A percentile compares a stretch with the other conserved stretches of the same genome.
Conservation (phyloP, 768 basidiomycete genomes). For the Inosperma sp. region DNA sequence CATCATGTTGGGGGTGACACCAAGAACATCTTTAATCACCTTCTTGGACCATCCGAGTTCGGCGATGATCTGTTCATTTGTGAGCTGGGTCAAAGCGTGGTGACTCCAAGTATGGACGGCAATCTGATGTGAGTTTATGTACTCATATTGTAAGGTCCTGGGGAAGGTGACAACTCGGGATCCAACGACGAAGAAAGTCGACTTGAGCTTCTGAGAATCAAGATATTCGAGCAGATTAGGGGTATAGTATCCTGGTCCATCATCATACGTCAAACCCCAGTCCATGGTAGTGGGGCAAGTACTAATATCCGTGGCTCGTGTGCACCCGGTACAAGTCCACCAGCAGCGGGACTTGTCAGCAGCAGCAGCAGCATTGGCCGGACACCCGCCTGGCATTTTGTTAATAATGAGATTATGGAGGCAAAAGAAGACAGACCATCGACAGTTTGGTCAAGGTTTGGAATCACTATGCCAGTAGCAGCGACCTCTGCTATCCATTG, state of each 20-base stretch:
- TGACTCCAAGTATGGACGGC: constrained; percentile 71
- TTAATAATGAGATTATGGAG: constrained; percentile 4
- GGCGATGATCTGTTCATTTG: constrained; percentile 79
- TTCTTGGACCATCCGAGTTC: constrained; percentile 87
- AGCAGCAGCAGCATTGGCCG: constrained; percentile 53
- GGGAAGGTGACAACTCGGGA: constrained; percentile 75
- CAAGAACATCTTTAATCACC: constrained; percentile 76
- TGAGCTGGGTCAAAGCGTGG: constrained; percentile 61
- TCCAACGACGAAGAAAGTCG: constrained; percentile 87
- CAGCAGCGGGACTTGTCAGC: constrained; percentile 58
- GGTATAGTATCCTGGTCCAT: constrained; percentile 79
- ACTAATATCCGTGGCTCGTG: constrained; percentile 59
- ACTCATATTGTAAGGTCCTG: constrained; percentile 63
- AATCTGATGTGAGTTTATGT: constrained; percentile 76
- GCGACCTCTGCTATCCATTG: constrained; percentile 66
- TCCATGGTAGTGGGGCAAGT: constrained; percentile 64
- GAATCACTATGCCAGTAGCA: constrained; percentile 54
- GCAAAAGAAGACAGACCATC: constrained; percentile 28
- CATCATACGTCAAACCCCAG: constrained; percentile 63
- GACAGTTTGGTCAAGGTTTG: constrained; percentile 43
- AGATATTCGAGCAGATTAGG: constrained; percentile 70
- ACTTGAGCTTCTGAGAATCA: constrained; percentile 55
- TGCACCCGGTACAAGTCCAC: constrained; percentile 81
- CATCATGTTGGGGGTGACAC: constrained; percentile 74
- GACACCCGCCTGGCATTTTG: constrained; percentile 47